Conservation (phyloP, 176 grass and related monocot species). For the Oryza coarctata region DNA sequence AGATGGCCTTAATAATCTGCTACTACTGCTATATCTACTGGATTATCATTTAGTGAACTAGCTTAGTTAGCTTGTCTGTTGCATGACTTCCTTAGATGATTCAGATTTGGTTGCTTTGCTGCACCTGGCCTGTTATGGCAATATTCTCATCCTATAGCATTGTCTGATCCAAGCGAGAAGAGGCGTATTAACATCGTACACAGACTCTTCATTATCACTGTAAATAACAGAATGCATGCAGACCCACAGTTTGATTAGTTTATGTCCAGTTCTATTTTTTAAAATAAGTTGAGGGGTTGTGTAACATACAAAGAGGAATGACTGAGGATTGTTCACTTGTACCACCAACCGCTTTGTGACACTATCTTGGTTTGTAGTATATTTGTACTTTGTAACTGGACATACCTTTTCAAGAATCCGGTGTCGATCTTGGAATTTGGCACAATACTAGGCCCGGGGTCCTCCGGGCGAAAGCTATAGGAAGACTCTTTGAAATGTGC, state of each 20-base stretch:
- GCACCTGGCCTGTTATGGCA: conserved; percentile 16
- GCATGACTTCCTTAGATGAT: conserved; percentile 9
- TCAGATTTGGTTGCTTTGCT: conserved; percentile 16
- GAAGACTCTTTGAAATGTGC: conserved; percentile 40
- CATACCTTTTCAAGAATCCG: background rate
- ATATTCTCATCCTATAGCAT: background rate
- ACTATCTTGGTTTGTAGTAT: background rate
- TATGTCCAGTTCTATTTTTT: background rate
- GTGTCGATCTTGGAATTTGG: conserved; percentile 9
- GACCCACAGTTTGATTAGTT: background rate
- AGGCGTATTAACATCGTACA: background rate
- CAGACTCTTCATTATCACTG: background rate
- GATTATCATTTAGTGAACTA: background rate
- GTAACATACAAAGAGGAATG: background rate
- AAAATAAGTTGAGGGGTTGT: background rate
- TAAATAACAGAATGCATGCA: background rate
- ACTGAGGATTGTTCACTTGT: background rate
- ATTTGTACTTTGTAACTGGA: background rate
- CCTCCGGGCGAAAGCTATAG: conserved; percentile 10
- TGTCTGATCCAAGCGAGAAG: background rate
- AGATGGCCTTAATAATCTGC: background rate
- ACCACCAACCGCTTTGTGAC: background rate
- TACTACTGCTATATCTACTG: background rate
- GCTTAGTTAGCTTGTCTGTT: conserved; percentile 20
- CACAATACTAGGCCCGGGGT: background rate